Conservation (phyloP, 139 green algal genomes). For the Chlamydomonas eustigma region DNA sequence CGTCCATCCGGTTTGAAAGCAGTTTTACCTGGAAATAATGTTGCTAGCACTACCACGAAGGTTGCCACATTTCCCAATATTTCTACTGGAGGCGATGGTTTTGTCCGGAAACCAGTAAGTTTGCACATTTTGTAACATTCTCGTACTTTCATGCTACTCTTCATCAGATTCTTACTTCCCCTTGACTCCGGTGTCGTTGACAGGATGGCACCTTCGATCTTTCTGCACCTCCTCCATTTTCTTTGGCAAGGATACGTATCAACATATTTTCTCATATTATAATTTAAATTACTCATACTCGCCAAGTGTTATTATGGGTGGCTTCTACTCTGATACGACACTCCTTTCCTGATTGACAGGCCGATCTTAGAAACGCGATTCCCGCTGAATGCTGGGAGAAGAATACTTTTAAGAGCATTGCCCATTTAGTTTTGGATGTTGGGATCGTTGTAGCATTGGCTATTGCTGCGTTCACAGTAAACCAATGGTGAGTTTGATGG, state of each 20-base stretch:
- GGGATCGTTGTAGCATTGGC: constrained; percentile 80
- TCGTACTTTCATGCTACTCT: too few species aligned
- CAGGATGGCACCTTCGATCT: constrained; percentile 20
- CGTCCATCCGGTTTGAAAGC: background rate
- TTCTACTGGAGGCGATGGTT: too few species aligned
- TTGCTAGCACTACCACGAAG: background rate
- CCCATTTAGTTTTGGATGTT: constrained; percentile 75
- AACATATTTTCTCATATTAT: too few species aligned
- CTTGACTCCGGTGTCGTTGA: background rate
- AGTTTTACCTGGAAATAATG: background rate
- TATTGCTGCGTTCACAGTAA: constrained; percentile 52
- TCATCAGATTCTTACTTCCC: background rate
- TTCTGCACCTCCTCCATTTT: constrained; percentile 10
- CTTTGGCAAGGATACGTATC: background rate
- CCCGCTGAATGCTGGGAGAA: constrained; percentile 77
- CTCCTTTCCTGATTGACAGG: background rate
- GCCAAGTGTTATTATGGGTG: background rate
- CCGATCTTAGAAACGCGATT: constrained; percentile 77
- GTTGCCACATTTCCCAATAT: background rate
- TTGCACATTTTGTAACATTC: too few species aligned
- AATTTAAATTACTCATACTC: background rate
- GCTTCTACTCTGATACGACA: background rate
- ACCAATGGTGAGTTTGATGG: constrained; percentile 61
- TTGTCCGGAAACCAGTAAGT: too few species aligned
- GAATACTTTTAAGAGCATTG: constrained; percentile 58